Percentiles rank a stretch among this genome's conserved stretches.
Evolutionary conservation across 139 green algal species (phyloP).

Genomic region (Edaphochlamys debaryana): DNA sequence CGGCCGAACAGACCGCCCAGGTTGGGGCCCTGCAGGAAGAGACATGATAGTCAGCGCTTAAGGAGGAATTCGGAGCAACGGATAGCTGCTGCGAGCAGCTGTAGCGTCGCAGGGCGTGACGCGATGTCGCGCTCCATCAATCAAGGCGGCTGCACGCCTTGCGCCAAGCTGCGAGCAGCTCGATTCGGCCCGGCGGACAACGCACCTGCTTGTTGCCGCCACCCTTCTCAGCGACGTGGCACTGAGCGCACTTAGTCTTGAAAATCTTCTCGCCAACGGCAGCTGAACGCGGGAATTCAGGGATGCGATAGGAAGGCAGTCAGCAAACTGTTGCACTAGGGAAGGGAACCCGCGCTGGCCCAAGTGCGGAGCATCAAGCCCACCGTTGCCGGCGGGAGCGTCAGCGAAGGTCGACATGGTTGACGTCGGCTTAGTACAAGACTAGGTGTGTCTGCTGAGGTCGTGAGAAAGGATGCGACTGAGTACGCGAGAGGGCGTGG

Average conservation of each 20-base stretch:
- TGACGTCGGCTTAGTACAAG: too few relatives aligned
- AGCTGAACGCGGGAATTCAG: background rate
- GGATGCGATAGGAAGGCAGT: background rate
- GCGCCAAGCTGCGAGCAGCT: too few relatives aligned
- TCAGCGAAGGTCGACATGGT: constrained; percentile 82
- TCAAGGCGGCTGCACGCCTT: too few relatives aligned
- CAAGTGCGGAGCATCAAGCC: constrained; percentile 18
- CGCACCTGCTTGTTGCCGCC: constrained; percentile 96
- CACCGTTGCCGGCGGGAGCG: constrained; percentile 71
- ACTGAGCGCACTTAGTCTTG: constrained; percentile 98
- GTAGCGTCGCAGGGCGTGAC: background rate
- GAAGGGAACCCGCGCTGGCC: background rate
- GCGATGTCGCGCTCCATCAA: too few relatives aligned
- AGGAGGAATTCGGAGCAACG: background rate
- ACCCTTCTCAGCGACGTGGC: constrained; percentile 93
- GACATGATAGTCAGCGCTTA: background rate
- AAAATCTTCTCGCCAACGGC: constrained; percentile 90
- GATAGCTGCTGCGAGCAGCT: background rate
- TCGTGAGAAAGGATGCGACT: too few relatives aligned
- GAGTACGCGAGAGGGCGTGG: too few relatives aligned
- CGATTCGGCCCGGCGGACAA: too few relatives aligned
- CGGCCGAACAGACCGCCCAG: constrained; percentile 96
- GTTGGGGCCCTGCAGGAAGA: constrained; percentile 88
- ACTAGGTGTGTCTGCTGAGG: too few relatives aligned
- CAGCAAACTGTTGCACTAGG: background rate